Evolutionary conservation across 495 filamentous ascomycete genomes (phyloP).

Genomic region (Halenospora varia): DNA sequence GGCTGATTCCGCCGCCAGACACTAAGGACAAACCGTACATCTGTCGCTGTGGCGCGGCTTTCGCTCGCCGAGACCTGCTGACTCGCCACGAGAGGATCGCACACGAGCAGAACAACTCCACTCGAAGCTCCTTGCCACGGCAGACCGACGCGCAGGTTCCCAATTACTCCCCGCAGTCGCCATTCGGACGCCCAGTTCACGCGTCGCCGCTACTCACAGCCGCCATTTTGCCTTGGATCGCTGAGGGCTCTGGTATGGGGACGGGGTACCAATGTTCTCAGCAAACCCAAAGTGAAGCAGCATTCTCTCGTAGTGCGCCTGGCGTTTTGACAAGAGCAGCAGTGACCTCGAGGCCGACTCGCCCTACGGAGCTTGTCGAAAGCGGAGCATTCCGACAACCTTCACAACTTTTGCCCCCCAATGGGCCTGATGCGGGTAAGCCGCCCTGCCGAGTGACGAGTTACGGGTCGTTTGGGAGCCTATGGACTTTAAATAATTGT

Average conservation of each 20-base stretch:
- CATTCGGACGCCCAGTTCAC: not conserved
- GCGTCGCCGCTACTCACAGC: not conserved
- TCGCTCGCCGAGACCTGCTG: not conserved
- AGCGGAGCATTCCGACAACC: not conserved
- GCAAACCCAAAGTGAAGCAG: not conserved
- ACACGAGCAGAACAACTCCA: not conserved
- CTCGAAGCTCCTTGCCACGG: not conserved
- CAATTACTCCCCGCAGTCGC: not conserved
- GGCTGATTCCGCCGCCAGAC: not conserved
- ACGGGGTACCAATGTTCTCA: not conserved
- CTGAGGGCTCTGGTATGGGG: not conserved
- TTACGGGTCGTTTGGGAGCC: not conserved
- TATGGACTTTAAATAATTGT: not conserved
- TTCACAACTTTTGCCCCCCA: not conserved
- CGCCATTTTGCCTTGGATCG: not conserved
- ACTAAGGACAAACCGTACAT: not conserved
- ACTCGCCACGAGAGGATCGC: not conserved
- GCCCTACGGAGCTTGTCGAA: not conserved
- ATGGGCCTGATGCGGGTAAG: not conserved
- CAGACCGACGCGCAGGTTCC: not conserved
- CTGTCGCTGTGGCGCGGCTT: not conserved
- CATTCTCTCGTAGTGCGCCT: too few species aligned
- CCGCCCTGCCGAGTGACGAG: not conserved
- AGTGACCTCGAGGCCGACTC: not conserved
- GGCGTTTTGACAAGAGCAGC: too few species aligned